phyloP scores from a whole-genome alignment of 768 basidiomycete species.

The Tricholoma sp. region DNA sequence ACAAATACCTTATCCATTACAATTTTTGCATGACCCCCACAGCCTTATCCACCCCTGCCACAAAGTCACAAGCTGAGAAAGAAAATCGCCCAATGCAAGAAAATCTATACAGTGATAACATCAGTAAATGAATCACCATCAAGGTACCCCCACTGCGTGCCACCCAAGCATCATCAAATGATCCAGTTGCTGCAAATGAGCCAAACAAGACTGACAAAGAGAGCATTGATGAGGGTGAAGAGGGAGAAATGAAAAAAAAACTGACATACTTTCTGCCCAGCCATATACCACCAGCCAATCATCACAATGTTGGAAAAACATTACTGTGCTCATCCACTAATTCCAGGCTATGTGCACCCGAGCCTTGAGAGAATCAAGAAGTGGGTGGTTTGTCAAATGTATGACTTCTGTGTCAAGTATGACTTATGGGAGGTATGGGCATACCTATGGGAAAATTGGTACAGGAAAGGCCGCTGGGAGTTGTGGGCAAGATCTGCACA shows the following conservation, averaged over 20 bases:
- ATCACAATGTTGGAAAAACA: background rate
- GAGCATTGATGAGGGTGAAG: background rate
- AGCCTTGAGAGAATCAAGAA: background rate
- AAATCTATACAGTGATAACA: background rate
- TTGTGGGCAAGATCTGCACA: slow-evolving; percentile 3
- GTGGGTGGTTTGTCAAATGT: background rate
- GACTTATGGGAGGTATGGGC: background rate
- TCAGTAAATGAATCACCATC: background rate
- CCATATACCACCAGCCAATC: slow-evolving; percentile 6
- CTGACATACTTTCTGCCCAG: slow-evolving; percentile 14
- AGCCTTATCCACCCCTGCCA: background rate
- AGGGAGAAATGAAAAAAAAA: background rate
- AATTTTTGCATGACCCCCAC: background rate
- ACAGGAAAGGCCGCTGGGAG: background rate
- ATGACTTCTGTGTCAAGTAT: background rate
- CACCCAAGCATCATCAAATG: background rate
- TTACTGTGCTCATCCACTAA: background rate
- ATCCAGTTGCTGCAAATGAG: background rate
- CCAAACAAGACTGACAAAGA: background rate
- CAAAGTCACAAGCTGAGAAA: background rate
- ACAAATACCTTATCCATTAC: background rate
- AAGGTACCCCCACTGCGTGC: background rate
- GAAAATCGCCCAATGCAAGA: background rate
- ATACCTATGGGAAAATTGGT: background rate
- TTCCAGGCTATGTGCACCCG: background rate